These are phyloP conservation scores for Rhazya stricta DNA, from an alignment of 257 asterid genomes.

Conservation along the genomic window DNA sequence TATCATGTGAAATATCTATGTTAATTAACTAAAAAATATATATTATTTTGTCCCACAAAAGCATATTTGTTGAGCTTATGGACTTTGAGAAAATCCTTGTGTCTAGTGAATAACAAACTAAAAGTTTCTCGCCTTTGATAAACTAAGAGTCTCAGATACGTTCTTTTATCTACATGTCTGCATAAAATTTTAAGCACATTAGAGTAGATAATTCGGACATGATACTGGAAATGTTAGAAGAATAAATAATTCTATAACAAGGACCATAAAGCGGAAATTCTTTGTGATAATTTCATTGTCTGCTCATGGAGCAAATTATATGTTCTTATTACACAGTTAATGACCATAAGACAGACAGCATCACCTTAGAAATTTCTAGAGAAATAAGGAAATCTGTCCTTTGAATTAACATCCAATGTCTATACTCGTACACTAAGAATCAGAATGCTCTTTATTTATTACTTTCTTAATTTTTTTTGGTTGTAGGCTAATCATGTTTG, in stretches of 20 bases:
- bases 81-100: too few species aligned
- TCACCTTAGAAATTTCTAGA: not conserved
- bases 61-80: too few species aligned
- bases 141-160: not conserved
- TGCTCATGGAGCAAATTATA: not conserved
- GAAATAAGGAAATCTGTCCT: not conserved
- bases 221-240: not conserved
- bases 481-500: conserved; percentile 3
- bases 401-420: conserved; percentile 5
- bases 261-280: not conserved
- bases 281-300: not conserved
- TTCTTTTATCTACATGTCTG: too few species aligned
- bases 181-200: not conserved
- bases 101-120: too few species aligned
- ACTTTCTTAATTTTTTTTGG: not conserved
- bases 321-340: not conserved
- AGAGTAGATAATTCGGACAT: not conserved
- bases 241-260: not conserved
- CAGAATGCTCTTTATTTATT: not conserved
- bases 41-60: too few species aligned
- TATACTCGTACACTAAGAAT: not conserved
- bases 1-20: too few species aligned
- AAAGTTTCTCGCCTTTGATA: too few species aligned
- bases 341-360: not conserved
- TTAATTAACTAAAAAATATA: too few species aligned